phyloP scores from a whole-genome alignment of 2,329 filamentous ascomycete species.

The Colletotrichum sp. region DNA sequence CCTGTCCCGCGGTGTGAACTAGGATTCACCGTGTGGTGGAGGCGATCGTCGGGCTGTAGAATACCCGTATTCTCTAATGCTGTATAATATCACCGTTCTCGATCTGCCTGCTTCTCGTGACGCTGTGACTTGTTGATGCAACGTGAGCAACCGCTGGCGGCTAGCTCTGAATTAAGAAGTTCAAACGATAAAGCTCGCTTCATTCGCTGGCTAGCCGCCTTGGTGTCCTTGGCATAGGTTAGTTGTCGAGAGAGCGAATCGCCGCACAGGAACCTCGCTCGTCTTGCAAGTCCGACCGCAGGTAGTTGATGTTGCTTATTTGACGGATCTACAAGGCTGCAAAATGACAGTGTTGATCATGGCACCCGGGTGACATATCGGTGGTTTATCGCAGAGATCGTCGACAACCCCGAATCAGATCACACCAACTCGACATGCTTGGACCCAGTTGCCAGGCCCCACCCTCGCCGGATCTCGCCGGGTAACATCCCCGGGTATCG shows the following conservation, averaged over 20 bases:
- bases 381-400: neutral
- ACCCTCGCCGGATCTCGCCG: slow-evolving; percentile 4
- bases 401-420: neutral
- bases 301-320: neutral
- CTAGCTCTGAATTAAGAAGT: neutral
- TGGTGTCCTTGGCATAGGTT: neutral
- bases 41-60: slow-evolving; percentile 19
- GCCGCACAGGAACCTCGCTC: neutral
- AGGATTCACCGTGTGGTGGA: slow-evolving; percentile 18
- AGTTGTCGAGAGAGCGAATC: neutral
- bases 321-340: neutral
- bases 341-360: neutral
- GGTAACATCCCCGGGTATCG: slow-evolving; percentile 3
- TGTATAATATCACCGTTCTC: slow-evolving; percentile 38
- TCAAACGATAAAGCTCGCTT: neutral
- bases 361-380: neutral
- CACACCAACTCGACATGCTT: neutral
- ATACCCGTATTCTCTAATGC: slow-evolving; percentile 39
- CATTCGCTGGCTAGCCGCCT: neutral
- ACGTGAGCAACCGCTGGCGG: neutral
- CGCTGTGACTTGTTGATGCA: neutral
- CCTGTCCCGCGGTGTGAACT: slow-evolving; percentile 17
- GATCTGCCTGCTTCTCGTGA: neutral
- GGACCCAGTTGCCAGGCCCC: neutral
- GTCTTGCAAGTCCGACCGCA: neutral